Conservation (phyloP, 2,329 filamentous ascomycete species). For the Neopestalotiopsis rosae region DNA sequence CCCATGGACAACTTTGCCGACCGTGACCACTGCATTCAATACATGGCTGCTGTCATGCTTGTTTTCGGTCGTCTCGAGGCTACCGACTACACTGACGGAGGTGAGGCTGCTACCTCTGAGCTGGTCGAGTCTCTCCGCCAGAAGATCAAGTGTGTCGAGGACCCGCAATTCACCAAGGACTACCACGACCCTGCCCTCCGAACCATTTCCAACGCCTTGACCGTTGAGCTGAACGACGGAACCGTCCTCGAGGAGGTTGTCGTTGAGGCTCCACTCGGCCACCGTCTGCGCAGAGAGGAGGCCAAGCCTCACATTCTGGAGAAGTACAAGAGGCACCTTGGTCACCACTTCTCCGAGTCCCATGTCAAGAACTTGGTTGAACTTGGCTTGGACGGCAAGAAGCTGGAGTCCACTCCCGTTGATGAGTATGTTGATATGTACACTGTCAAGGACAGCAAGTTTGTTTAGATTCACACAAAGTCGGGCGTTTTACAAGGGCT, state of each 20-base stretch:
- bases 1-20: slow-evolving; percentile 99
- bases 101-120: slow-evolving; percentile 87
- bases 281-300: slow-evolving; percentile 89
- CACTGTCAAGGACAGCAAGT: slow-evolving; percentile 66
- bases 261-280: slow-evolving; percentile 92
- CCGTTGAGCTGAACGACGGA: slow-evolving; percentile 92
- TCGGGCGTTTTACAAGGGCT: neutral
- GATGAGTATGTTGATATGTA: slow-evolving; percentile 88
- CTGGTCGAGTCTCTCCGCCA: slow-evolving; percentile 90
- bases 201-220: slow-evolving; percentile 96
- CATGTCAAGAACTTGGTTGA: slow-evolving; percentile 84
- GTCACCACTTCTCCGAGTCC: slow-evolving; percentile 77
- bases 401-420: slow-evolving; percentile 80
- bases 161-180: slow-evolving; percentile 90
- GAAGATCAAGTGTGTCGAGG: slow-evolving; percentile 95
- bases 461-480: slow-evolving; percentile 41
- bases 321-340: slow-evolving; percentile 94
- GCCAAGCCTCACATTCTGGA: slow-evolving; percentile 95
- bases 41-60: slow-evolving; percentile 98
- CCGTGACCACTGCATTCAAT: slow-evolving; percentile 99
- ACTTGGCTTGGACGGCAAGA: slow-evolving; percentile 75
- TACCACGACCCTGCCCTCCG: slow-evolving; percentile 94
- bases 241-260: slow-evolving; percentile 89
- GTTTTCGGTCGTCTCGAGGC: slow-evolving; percentile 93
- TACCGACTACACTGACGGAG: slow-evolving; percentile 89